Evolutionary conservation across 2,329 filamentous ascomycete genomes (phyloP), one percentile per base, ranked within the genome.

Genomic region (Magnaporthiopsis incrustans): DNA sequence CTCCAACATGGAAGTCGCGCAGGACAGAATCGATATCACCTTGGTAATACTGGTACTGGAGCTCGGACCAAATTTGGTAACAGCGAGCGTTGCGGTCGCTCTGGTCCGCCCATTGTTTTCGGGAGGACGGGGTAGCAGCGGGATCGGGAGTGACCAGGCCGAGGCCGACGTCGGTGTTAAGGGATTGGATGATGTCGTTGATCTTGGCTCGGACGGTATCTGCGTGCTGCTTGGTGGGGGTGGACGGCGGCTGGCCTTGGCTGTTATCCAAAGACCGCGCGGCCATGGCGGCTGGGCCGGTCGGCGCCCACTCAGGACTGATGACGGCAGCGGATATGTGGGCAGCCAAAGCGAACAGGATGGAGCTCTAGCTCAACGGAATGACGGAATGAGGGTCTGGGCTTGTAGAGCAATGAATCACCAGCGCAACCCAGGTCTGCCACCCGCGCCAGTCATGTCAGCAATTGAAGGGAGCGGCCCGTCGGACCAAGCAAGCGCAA

Each of bases 111-210:
- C 26, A 30, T 25, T 53, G 44, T 25, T 25, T 53, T 14, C 44
- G 44, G 7, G 18, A 22, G 44, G 44, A 22, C 18, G 44, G 44
- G 44, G 18, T 53, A 25, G 44, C 44, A 22, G 44, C n/a, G 25
- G n/a, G 25, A 12, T 35, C 57, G 25, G 62, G 62, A 44, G 58
- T 27, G 26, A 30, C 25, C 25, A 59, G 62, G 12, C 35, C 57
- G 8, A 63, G 57, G 35, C 57, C 26, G 35, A 44, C 8, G 35
- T 32, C 56, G 15, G 27, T n/a, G 18, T 65, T 59, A 15, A 59
- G 64, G 30, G 25, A 60, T 26, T 38, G 60, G 58, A 67, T 57
- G 59, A 25, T 56, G 67, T 62, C 64, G 69, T 66, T 32, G 66
- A 30, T 56, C 58, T 22, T 61, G 58, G 58, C 14, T 22, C 27